A percentile compares a stretch with the other conserved stretches of the same genome.
These are phyloP conservation scores for Melaleuca quinquenervia DNA, from an alignment of 345 rosid genomes.

Conservation along the genomic window DNA sequence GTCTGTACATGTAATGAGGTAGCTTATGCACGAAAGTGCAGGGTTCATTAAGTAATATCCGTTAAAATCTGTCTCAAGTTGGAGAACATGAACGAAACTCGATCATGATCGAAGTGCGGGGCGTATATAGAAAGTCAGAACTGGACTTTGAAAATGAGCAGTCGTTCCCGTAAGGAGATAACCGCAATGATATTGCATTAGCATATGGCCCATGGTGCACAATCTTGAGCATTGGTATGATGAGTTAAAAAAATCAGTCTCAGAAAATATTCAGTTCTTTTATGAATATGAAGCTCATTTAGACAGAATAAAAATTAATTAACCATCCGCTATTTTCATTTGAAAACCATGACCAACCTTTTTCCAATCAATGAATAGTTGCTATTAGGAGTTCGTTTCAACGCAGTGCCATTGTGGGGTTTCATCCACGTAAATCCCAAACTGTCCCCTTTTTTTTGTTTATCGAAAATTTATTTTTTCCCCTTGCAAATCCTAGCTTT, in stretches of 20 bases:
- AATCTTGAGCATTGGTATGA: background rate
- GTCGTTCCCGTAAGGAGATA: background rate
- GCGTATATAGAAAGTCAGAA: accelerated
- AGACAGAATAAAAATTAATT: background rate
- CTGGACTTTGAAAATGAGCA: background rate
- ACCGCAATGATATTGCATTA: background rate
- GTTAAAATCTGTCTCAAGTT: background rate
- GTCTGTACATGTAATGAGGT: background rate
- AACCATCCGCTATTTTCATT: background rate
- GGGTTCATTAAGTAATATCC: background rate
- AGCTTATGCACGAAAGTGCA: background rate
- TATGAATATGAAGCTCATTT: background rate
- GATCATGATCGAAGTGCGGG: accelerated
- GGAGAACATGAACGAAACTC: background rate
- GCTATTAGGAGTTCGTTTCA: background rate
- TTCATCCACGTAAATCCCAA: too few relatives aligned
- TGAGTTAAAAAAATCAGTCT: background rate
- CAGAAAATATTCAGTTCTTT: background rate
- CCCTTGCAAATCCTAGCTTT: background rate
- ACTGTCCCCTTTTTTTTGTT: background rate
- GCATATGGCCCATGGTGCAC: background rate
- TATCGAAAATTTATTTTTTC: background rate
- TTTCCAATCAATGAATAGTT: accelerated
- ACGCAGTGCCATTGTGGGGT: background rate
- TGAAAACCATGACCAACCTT: background rate